Percentiles rank a stretch among this genome's conserved stretches.
Conservation (phyloP, 345 rosid species). For the Cardiospermum halicacabum region DNA sequence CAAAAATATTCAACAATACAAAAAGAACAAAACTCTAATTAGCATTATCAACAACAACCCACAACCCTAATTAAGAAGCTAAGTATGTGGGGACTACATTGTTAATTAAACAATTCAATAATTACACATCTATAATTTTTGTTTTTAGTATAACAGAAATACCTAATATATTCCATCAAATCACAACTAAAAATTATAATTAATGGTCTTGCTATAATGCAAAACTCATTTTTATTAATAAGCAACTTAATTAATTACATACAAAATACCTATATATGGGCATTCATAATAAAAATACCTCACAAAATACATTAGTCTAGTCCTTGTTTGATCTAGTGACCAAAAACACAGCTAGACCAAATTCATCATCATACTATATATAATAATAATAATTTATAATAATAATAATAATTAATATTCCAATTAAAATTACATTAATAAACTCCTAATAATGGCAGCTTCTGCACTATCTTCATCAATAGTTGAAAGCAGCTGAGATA, state of each 20-base stretch:
- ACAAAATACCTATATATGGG: slow-evolving; percentile 20
- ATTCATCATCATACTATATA: no score
- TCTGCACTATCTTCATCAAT: slow-evolving; percentile 85
- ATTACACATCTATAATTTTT: neutral
- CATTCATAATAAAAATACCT: slow-evolving; percentile 3
- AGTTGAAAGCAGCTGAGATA: slow-evolving; percentile 77
- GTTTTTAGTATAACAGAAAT: neutral
- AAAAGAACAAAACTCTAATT: neutral
- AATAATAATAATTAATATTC: neutral
- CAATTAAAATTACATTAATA: slow-evolving; percentile 51
- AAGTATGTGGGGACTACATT: neutral
- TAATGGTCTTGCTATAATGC: slow-evolving; percentile 33
- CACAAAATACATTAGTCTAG: slow-evolving; percentile 3
- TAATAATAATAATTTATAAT: no score
- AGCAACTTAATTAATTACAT: slow-evolving; percentile 25
- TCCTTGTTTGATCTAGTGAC: slow-evolving; percentile 32
- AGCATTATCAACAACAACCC: neutral
- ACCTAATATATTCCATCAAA: slow-evolving; percentile 21
- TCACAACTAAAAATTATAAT: slow-evolving; percentile 20
- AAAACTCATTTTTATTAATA: slow-evolving; percentile 38
- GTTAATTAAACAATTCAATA: neutral
- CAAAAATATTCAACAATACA: neutral
- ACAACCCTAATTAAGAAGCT: neutral
- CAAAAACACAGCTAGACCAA: slow-evolving; percentile 14
- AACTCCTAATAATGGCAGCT: slow-evolving; percentile 90